Evolutionary conservation across 1,284 basidiomycete species (phyloP).

Genomic region (Trametes polyzona): DNA sequence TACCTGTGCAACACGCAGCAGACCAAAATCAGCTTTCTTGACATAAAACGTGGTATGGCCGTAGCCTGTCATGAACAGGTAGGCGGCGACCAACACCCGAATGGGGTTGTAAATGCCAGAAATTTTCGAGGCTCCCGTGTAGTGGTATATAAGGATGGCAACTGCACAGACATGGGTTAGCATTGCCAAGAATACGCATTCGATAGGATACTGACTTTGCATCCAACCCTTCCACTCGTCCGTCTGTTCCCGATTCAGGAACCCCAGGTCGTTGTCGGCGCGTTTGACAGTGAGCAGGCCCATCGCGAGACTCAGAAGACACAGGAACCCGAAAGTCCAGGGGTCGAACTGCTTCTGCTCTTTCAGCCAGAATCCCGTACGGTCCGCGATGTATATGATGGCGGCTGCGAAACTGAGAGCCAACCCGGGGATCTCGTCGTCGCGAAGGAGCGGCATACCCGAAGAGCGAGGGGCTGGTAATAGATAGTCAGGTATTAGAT

Average conservation of each 20-base stretch:
- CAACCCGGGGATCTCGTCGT: constrained; percentile 49
- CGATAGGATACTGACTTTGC: constrained; percentile 65
- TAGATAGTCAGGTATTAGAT: constrained; percentile 1
- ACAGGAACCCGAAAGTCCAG: constrained; percentile 67
- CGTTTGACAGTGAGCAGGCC: constrained; percentile 72
- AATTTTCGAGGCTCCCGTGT: constrained; percentile 84
- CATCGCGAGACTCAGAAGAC: constrained; percentile 52
- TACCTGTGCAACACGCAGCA: constrained; percentile 73
- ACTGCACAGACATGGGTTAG: constrained; percentile 47
- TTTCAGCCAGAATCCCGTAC: constrained; percentile 83
- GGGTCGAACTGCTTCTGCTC: constrained; percentile 84
- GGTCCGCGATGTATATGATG: constrained; percentile 78
- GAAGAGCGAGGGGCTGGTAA: constrained; percentile 33
- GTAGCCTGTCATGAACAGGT: constrained; percentile 83
- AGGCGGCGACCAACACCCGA: constrained; percentile 84
- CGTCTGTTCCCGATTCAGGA: constrained; percentile 88
- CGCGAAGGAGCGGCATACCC: constrained; percentile 42
- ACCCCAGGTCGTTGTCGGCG: constrained; percentile 81
- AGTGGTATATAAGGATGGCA: constrained; percentile 88
- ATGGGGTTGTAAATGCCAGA: constrained; percentile 91
- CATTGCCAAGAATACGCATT: not conserved
- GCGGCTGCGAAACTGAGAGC: constrained; percentile 69
- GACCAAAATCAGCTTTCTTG: constrained; percentile 85
- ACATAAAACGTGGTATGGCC: constrained; percentile 80
- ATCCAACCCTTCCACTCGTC: constrained; percentile 98